Conservation (phyloP, 768 basidiomycete genomes). For the Clavulina sp. region DNA sequence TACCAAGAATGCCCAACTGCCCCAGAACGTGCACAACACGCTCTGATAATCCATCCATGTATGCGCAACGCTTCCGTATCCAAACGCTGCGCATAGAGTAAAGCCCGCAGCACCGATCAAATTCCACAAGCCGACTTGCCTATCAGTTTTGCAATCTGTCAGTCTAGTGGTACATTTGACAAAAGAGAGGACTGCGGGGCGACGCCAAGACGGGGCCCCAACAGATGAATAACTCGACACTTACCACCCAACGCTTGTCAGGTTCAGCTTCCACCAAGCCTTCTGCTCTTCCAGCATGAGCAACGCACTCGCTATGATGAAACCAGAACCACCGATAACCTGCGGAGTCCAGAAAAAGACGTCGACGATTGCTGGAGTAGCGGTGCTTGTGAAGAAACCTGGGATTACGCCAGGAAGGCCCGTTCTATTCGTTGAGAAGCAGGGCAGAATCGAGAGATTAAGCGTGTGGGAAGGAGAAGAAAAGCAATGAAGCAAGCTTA, state of each 20-base stretch:
- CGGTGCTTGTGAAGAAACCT: constrained; percentile 15
- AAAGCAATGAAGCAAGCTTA: constrained; percentile 21
- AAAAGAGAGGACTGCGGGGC: background rate
- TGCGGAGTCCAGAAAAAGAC: constrained; percentile 47
- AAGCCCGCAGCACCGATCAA: constrained; percentile 41
- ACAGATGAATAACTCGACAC: constrained; percentile 29
- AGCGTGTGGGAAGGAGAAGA: constrained; percentile 15
- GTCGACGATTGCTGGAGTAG: constrained; percentile 21
- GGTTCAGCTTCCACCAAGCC: constrained; percentile 34
- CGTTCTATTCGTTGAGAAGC: constrained; percentile 15
- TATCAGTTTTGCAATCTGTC: background rate
- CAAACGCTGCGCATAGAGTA: constrained; percentile 38
- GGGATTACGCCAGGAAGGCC: constrained; percentile 27
- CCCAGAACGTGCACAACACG: constrained; percentile 38
- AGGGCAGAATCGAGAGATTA: background rate
- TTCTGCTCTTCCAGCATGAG: constrained; percentile 39
- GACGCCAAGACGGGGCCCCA: constrained; percentile 6
- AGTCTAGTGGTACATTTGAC: background rate
- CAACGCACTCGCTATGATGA: constrained; percentile 31
- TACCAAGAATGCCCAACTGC: constrained; percentile 43
- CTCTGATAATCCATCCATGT: constrained; percentile 32
- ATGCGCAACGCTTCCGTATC: constrained; percentile 21
- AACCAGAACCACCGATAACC: constrained; percentile 42
- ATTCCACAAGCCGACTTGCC: constrained; percentile 32
- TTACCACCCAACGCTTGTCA: constrained; percentile 36